Conservation (phyloP, 1,284 basidiomycete species). For the Porogramme epimiltina region DNA sequence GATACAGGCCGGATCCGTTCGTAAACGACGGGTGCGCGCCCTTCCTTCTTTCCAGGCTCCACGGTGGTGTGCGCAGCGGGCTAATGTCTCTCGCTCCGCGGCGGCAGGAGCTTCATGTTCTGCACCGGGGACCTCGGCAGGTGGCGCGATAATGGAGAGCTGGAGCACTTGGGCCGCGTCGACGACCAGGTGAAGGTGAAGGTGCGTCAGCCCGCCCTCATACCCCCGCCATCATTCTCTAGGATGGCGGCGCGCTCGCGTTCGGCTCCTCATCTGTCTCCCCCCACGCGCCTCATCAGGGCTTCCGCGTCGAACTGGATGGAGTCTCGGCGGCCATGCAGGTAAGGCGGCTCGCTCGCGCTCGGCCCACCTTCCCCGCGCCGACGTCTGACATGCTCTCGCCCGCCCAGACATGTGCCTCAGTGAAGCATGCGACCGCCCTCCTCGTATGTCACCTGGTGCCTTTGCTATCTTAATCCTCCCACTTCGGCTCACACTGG, state of each 20-base stretch:
- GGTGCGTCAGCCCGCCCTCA: constrained; percentile 36
- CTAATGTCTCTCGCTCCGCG: constrained; percentile 47
- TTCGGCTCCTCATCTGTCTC: background rate
- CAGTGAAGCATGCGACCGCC: constrained; percentile 50
- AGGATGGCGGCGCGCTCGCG: background rate
- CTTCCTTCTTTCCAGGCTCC: background rate
- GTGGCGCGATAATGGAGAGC: constrained; percentile 52
- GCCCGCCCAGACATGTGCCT: constrained; percentile 39
- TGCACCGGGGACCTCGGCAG: constrained; percentile 61
- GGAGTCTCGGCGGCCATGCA: constrained; percentile 61
- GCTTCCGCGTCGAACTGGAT: constrained; percentile 63
- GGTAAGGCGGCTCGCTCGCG: constrained; percentile 34
- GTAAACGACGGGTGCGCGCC: constrained; percentile 45
- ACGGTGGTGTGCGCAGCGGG: constrained; percentile 2
- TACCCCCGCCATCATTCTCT: background rate
- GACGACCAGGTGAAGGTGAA: constrained; percentile 61
- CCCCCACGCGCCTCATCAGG: constrained; percentile 37
- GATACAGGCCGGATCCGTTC: constrained; percentile 54
- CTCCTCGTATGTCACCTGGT: constrained; percentile 34
- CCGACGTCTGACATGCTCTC: constrained; percentile 8
- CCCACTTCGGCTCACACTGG: background rate
- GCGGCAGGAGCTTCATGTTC: constrained; percentile 52
- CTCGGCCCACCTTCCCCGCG: background rate
- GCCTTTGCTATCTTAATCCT: background rate
- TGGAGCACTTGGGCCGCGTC: constrained; percentile 57